A percentile compares a stretch with the other conserved stretches of the same genome.
Evolutionary conservation across 805 yeast genomes (phyloP).

Genomic region (Kodamaea neixiangensis): DNA sequence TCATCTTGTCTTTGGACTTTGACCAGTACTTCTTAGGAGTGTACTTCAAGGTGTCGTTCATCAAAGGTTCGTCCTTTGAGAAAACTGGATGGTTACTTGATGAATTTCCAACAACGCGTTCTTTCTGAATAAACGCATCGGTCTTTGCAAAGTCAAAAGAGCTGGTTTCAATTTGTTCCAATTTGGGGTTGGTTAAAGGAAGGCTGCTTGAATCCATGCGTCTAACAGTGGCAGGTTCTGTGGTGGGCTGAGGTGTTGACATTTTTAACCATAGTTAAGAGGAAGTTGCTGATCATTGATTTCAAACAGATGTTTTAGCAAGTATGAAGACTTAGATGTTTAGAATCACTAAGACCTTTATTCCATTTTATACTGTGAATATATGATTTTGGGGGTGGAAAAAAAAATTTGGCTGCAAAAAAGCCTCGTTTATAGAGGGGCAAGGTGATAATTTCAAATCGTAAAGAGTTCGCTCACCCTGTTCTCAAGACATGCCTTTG

Average conservation of each 20-base stretch:
- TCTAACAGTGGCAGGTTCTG: not conserved
- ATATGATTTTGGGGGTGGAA: not conserved
- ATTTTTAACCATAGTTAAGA: slow-evolving; percentile 1
- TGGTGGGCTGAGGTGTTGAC: not conserved
- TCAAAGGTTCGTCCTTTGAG: not conserved
- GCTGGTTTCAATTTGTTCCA: not conserved
- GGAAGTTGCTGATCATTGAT: not conserved
- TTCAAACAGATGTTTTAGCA: not conserved
- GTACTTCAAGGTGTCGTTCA: not conserved
- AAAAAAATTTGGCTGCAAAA: not conserved
- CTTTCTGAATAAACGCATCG: slow-evolving; percentile 1
- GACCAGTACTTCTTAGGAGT: slow-evolving; percentile 4
- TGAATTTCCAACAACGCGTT: not conserved
- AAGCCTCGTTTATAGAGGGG: not conserved
- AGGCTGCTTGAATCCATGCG: not conserved
- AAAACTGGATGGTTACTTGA: not conserved
- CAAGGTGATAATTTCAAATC: not conserved
- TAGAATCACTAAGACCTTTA: not conserved
- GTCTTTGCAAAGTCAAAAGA: not conserved
- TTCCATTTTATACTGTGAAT: not conserved
- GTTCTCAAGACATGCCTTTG: too few relatives aligned
- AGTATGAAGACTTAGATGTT: not conserved
- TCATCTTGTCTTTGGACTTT: not conserved
- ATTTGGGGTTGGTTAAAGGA: not conserved
- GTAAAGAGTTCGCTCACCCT: not conserved